Percentiles rank a stretch among this genome's conserved stretches.
These are phyloP conservation scores for Pezicula radicicola DNA, from an alignment of 2,329 filamentous ascomycete species.

Conservation along the genomic window DNA sequence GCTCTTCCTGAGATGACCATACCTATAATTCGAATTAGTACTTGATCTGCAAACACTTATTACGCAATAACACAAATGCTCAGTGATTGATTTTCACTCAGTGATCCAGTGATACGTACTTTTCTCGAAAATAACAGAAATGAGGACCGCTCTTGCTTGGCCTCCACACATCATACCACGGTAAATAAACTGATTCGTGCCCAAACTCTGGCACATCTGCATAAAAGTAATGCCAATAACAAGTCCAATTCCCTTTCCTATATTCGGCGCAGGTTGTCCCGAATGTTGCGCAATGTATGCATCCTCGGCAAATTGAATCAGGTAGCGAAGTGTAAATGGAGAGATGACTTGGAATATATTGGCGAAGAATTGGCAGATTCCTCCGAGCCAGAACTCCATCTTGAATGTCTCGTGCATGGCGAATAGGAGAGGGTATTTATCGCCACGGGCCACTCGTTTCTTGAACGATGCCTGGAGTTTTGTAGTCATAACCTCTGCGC, in stretches of 20 bases:
- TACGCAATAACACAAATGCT: too few species aligned
- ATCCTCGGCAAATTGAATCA: slow-evolving; percentile 78
- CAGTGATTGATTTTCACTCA: too few species aligned
- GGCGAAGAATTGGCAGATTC: slow-evolving; percentile 66
- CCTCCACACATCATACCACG: slow-evolving; percentile 86
- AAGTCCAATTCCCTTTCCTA: slow-evolving; percentile 73
- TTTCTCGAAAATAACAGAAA: slow-evolving; percentile 84
- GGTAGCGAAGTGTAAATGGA: slow-evolving; percentile 77
- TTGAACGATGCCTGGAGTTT: slow-evolving; percentile 68
- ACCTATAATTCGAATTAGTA: slow-evolving; percentile 33
- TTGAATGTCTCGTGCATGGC: slow-evolving; percentile 82
- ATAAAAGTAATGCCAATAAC: slow-evolving; percentile 79
- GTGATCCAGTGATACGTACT: too few species aligned
- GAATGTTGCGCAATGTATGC: slow-evolving; percentile 63
- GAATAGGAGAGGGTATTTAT: slow-evolving; percentile 69
- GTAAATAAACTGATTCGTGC: slow-evolving; percentile 86
- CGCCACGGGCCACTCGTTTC: slow-evolving; percentile 61
- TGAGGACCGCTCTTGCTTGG: slow-evolving; percentile 73
- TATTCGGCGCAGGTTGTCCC: slow-evolving; percentile 53
- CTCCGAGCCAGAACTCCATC: slow-evolving; percentile 78
- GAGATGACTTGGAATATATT: slow-evolving; percentile 73
- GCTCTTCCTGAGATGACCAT: slow-evolving; percentile 83
- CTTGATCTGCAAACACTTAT: too few species aligned
- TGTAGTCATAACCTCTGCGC: slow-evolving; percentile 65
- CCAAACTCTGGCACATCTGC: slow-evolving; percentile 76